phyloP scores from a whole-genome alignment of 495 filamentous ascomycete species.

The Eremomyces bilateralis region DNA sequence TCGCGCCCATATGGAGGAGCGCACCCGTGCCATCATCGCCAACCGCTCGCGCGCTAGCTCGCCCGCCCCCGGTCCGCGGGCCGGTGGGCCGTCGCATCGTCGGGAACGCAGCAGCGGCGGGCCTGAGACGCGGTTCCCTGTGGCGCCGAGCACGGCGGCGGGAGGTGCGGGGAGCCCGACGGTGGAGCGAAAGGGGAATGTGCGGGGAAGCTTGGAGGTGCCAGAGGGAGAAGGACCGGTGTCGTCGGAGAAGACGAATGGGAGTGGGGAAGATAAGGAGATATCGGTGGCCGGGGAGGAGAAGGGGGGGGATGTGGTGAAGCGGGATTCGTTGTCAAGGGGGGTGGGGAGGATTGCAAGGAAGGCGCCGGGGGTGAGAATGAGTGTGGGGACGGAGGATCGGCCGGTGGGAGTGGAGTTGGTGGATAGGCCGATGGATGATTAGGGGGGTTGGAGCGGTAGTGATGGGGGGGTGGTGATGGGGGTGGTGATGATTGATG shows the following conservation, averaged over 20 bases:
- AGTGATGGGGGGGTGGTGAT: no score
- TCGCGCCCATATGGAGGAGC: constrained; percentile 79
- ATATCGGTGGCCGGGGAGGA: neutral
- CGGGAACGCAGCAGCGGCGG: constrained; percentile 57
- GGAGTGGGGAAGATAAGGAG: neutral
- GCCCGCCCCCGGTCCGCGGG: constrained; percentile 38
- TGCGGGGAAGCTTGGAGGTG: constrained; percentile 39
- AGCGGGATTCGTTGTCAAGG: no score
- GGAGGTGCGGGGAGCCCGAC: constrained; percentile 29
- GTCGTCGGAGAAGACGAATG: neutral
- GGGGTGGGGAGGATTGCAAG: no score
- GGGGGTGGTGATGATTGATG: no score
- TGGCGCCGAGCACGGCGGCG: constrained; percentile 19
- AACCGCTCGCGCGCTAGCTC: constrained; percentile 46
- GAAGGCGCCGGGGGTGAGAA: neutral
- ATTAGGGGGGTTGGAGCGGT: no score
- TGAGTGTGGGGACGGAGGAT: neutral
- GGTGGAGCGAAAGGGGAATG: constrained; percentile 27
- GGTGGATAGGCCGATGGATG: neutral
- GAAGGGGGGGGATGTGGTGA: neutral
- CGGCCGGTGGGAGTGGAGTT: neutral
- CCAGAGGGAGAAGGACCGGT: constrained; percentile 7
- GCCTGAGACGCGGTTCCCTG: constrained; percentile 66
- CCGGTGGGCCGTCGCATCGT: constrained; percentile 24
- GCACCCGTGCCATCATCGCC: constrained; percentile 57